These are phyloP conservation scores for Polytrichum commune DNA, from an alignment of 225 moss, liverwort and hornwort species.

Conservation along the genomic window DNA sequence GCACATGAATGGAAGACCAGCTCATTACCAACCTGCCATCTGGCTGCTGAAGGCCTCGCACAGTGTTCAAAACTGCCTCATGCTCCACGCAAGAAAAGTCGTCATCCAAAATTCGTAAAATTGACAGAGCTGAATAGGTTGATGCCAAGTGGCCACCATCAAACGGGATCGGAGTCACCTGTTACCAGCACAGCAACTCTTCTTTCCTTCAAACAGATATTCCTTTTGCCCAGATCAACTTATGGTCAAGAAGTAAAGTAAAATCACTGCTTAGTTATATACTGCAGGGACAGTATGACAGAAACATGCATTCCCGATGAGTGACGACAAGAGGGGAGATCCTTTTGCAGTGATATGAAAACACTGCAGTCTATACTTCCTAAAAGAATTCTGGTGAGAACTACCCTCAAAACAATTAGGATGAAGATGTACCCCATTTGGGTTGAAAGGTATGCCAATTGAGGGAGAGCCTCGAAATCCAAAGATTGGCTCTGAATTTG, in stretches of 20 bases:
- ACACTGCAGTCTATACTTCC: too few species aligned
- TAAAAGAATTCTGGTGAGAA: background rate
- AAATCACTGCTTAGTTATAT: too few species aligned
- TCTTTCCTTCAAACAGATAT: too few species aligned
- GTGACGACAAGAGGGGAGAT: too few species aligned
- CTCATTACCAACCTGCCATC: conserved; percentile 72
- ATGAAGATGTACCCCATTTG: conserved; percentile 47
- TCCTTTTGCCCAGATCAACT: too few species aligned
- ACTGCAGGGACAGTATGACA: too few species aligned
- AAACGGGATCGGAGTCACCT: conserved; percentile 61
- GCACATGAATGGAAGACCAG: too few species aligned
- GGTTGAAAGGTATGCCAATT: conserved; percentile 51
- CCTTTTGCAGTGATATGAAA: too few species aligned
- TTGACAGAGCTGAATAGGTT: conserved; percentile 88
- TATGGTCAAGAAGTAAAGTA: too few species aligned
- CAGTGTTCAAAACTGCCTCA: conserved; percentile 51
- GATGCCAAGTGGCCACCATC: conserved; percentile 93
- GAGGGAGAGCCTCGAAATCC: conserved; percentile 89
- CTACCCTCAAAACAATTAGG: background rate
- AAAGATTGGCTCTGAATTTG: conserved; percentile 52
- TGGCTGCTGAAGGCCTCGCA: conserved; percentile 76
- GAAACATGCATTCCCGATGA: too few species aligned
- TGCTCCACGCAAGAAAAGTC: conserved; percentile 78
- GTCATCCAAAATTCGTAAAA: conserved; percentile 85
- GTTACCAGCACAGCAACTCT: conserved; percentile 2